Evolutionary conservation across 1,139 yeast genomes (phyloP).

Genomic region (Blastobotrys illinoisensis): DNA sequence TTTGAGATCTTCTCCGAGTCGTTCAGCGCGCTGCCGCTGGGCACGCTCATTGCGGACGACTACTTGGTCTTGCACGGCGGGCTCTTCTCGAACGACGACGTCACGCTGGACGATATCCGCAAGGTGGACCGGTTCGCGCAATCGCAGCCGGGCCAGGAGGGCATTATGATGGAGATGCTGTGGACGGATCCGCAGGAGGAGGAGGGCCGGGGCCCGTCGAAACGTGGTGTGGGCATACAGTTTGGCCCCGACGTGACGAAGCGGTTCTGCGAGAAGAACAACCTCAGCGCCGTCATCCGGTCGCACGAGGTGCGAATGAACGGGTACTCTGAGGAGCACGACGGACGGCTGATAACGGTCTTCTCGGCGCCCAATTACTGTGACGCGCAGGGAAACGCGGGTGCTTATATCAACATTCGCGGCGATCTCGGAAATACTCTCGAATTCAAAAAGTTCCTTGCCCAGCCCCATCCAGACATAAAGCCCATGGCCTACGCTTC

Average conservation of each 20-base stretch:
- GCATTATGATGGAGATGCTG: conserved; percentile 89
- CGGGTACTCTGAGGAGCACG: conserved; percentile 85
- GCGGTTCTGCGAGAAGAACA: conserved; percentile 64
- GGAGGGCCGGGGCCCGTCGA: conserved; percentile 79
- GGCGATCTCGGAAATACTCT: conserved; percentile 46
- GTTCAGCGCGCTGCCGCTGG: conserved; percentile 81
- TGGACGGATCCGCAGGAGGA: conserved; percentile 95
- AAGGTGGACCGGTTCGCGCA: conserved; percentile 59
- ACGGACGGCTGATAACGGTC: conserved; percentile 80
- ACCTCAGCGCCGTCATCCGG: conserved; percentile 73
- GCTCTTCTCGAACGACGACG: conserved; percentile 69
- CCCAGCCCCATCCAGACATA: conserved; percentile 85
- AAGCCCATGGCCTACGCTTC: conserved; percentile 92
- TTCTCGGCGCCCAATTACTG: conserved; percentile 98
- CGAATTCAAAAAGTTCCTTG: conserved; percentile 56
- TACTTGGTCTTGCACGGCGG: conserved; percentile 97
- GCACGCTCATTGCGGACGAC: conserved; percentile 68
- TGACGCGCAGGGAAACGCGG: conserved; percentile 84
- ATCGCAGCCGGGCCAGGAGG: conserved; percentile 84
- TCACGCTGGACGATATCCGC: conserved; percentile 69
- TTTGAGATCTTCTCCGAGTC: conserved; percentile 83
- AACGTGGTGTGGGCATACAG: conserved; percentile 92
- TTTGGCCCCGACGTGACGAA: conserved; percentile 95
- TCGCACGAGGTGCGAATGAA: conserved; percentile 94
- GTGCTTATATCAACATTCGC: conserved; percentile 73